Evolutionary conservation across 2,329 filamentous ascomycete species (phyloP).

Genomic region (Ophiostoma himal-ulmi): DNA sequence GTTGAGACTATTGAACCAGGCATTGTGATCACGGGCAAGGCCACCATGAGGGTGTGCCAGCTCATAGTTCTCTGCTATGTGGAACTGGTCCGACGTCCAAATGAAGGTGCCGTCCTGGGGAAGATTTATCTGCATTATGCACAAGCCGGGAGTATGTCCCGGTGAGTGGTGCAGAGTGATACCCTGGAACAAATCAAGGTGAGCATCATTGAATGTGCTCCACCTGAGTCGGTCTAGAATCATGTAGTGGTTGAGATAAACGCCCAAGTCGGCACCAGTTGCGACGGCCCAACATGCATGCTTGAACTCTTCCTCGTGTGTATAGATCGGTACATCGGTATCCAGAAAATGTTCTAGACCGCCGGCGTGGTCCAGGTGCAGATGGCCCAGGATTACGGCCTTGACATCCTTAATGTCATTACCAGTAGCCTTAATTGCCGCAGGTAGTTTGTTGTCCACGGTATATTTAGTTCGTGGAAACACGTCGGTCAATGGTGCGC

Average conservation of each 20-base stretch:
- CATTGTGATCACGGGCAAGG: conserved; percentile 20
- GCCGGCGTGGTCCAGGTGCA: conserved; percentile 21
- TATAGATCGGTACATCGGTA: conserved; percentile 21
- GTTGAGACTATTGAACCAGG: conserved; percentile 20
- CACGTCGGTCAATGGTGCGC: conserved; percentile 19
- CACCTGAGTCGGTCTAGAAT: conserved; percentile 19
- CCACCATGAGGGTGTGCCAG: conserved; percentile 19
- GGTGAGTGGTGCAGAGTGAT: conserved; percentile 21
- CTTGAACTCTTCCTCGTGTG: conserved; percentile 21
- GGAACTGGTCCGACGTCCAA: conserved; percentile 22
- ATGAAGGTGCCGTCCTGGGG: conserved; percentile 19
- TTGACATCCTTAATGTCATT: conserved; percentile 22
- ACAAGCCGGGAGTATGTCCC: conserved; percentile 19
- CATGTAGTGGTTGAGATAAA: conserved; percentile 20
- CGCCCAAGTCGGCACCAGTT: conserved; percentile 19
- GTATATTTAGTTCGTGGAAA: conserved; percentile 20
- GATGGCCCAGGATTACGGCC: conserved; percentile 19
- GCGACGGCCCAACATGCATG: conserved; percentile 21
- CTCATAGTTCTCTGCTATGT: conserved; percentile 21
- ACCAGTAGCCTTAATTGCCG: conserved; percentile 14
- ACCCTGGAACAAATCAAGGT: conserved; percentile 19
- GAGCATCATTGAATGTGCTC: conserved; percentile 19
- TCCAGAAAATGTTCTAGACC: conserved; percentile 20
- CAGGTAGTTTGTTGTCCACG: conserved; percentile 18
- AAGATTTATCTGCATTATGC: conserved; percentile 22